Evolutionary conservation across 1,284 basidiomycete species (phyloP).

Genomic region (Leccinum variabile): DNA sequence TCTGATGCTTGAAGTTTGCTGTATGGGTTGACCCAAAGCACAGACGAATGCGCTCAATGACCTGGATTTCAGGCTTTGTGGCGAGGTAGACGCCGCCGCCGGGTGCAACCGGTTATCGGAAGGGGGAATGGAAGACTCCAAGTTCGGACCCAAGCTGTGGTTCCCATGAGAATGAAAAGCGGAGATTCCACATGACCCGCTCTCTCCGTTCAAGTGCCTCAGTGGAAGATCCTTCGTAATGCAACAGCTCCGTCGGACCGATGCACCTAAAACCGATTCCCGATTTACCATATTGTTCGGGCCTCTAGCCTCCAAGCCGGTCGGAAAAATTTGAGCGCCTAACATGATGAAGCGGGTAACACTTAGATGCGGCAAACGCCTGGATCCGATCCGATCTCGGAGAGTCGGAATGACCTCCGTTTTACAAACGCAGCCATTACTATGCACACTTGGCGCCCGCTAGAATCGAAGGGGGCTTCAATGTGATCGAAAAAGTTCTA

Average conservation of each 20-base stretch:
- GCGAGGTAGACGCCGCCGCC: background rate
- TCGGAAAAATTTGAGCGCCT: background rate
- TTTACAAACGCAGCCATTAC: background rate
- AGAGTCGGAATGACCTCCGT: conserved; percentile 8
- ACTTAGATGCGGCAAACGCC: background rate
- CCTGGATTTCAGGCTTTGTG: background rate
- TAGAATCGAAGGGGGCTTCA: background rate
- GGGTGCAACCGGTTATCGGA: background rate
- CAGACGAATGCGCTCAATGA: background rate
- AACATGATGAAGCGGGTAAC: background rate
- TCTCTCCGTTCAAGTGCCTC: conserved; percentile 3
- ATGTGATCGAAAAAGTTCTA: background rate
- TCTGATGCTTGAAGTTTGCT: background rate
- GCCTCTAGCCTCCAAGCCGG: background rate
- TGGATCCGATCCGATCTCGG: background rate
- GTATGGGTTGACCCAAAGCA: background rate
- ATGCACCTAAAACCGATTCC: background rate
- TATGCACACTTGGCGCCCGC: conserved; percentile 3
- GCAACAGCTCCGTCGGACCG: background rate
- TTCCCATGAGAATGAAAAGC: background rate
- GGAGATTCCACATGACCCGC: conserved; percentile 10
- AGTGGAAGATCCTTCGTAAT: background rate
- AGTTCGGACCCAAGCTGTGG: background rate
- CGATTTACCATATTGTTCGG: background rate
- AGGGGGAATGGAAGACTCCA: background rate